Evolutionary conservation across 169 alveolate genomes (phyloP), one percentile per base, ranked within the genome.

Genomic region (Eimeria zaria): DNA sequence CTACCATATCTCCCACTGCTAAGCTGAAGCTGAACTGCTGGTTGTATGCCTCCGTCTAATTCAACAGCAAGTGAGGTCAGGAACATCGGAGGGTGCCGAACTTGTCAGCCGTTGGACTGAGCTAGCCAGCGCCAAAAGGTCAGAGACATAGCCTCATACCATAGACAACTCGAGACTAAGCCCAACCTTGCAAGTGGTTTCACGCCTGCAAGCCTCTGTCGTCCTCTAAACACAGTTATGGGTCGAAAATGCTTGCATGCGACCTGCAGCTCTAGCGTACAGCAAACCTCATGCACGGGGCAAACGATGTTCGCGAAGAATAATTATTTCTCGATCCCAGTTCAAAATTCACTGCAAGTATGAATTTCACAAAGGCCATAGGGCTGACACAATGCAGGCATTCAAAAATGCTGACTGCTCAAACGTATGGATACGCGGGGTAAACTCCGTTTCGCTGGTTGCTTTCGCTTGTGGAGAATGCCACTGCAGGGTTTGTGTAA

Each of bases 61-160:
- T 78, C 67, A n/a, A 44, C 88, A 78, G 88, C 88, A 78, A 78
- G 69, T 78, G 69, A 78, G 88, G 64, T 78, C 88, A 27, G 88
- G 88, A 48, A 48, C 88, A 20, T 48, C 30, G 22, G 94, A 87
- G 53, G 83, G 64, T 51, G 83, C 83, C 11, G 94, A 87, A 64
- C 83, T 87, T 64, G 94, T 87, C 60, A 87, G 94, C 64, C 94
- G 94, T 24, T 87, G 94, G 94, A 87, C 84, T 30, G 94, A 87
- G 62, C 64, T 87, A 74, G 94, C 94, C 83, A 87, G 53, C 83
- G 46, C n/a, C 33, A 41, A 33, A 12, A 87, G 94, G 94, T 87
- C 58, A 87, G 92, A 36, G 41, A 3, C 88, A 11, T 0, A 78
- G 27, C 88, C 88, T 27, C 67, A 24, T 44, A 73, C 33, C 33